These are phyloP conservation scores for Platanthera zijinensis DNA, from an alignment of 106 monocot genomes.

Conservation along the genomic window DNA sequence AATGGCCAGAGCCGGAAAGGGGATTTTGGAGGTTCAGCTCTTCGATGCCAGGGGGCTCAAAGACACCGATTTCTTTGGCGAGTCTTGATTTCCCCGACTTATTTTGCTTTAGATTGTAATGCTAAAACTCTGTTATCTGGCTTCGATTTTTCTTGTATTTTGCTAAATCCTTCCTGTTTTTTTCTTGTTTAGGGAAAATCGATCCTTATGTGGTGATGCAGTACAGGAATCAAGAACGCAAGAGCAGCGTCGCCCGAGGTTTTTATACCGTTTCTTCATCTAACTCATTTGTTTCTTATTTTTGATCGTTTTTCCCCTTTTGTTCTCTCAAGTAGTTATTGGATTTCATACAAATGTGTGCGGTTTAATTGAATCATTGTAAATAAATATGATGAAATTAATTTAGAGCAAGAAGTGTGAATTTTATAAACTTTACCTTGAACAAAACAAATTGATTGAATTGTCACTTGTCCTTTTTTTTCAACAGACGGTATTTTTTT, in stretches of 20 bases:
- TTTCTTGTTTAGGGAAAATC: slow-evolving; percentile 28
- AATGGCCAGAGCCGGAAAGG: slow-evolving; percentile 28
- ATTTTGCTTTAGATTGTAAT: not conserved
- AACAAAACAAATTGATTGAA: slow-evolving; percentile 1
- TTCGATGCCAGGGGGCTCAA: slow-evolving; percentile 54
- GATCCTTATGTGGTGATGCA: slow-evolving; percentile 70
- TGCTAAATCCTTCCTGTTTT: not conserved
- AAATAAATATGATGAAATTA: not conserved
- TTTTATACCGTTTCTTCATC: not conserved
- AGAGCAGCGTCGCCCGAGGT: slow-evolving; percentile 65
- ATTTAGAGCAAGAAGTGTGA: not conserved
- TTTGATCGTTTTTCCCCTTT: not conserved
- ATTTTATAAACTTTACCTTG: not conserved
- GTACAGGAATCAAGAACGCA: slow-evolving; percentile 55
- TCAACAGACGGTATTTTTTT: not conserved
- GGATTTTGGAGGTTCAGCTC: slow-evolving; percentile 56
- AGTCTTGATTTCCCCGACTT: slow-evolving; percentile 1
- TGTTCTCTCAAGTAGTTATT: not conserved
- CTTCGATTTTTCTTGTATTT: not conserved
- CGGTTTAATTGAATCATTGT: not conserved
- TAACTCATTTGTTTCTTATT: not conserved
- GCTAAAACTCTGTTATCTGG: not conserved
- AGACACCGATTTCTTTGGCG: slow-evolving; percentile 29
- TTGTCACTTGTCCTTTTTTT: not conserved
- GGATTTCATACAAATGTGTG: not conserved